Evolutionary conservation across 495 filamentous ascomycete genomes (phyloP).

Genomic region (Tuber calosporum): DNA sequence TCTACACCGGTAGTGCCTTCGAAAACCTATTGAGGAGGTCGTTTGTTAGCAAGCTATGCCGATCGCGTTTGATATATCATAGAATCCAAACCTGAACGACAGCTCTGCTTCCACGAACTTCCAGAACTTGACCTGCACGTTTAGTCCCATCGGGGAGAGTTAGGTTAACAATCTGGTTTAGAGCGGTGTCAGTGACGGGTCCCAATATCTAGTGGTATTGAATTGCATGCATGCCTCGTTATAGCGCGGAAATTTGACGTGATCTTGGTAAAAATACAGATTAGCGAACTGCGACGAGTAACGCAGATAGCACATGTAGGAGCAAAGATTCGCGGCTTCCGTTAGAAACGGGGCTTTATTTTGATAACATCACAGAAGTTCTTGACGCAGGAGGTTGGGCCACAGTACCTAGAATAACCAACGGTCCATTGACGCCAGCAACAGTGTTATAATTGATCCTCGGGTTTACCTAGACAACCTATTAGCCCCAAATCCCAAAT

Average conservation of each 20-base stretch:
- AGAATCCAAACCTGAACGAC: constrained; percentile 68
- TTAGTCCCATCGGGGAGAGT: constrained; percentile 93
- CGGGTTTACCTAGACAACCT: constrained; percentile 26
- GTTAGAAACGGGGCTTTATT: background rate
- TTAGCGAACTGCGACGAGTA: background rate
- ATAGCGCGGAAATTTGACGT: constrained; percentile 95
- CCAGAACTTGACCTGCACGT: constrained; percentile 89
- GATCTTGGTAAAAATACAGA: constrained; percentile 40
- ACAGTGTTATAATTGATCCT: constrained; percentile 80
- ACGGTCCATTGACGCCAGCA: constrained; percentile 91
- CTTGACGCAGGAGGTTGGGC: background rate
- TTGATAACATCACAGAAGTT: background rate
- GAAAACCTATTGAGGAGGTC: constrained; percentile 62
- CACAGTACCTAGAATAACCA: constrained; percentile 82
- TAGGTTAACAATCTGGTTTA: constrained; percentile 68
- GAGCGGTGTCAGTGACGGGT: background rate
- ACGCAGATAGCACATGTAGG: background rate
- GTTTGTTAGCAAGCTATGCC: background rate
- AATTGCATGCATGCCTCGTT: constrained; percentile 54
- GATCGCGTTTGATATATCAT: background rate
- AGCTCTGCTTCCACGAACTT: constrained; percentile 89
- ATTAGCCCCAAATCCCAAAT: constrained; percentile 3
- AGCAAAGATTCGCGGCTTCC: background rate
- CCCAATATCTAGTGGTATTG: background rate
- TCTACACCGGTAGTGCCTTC: constrained; percentile 96